Conservation (phyloP, 257 asterid genomes). For the Pogostemon cablin region DNA sequence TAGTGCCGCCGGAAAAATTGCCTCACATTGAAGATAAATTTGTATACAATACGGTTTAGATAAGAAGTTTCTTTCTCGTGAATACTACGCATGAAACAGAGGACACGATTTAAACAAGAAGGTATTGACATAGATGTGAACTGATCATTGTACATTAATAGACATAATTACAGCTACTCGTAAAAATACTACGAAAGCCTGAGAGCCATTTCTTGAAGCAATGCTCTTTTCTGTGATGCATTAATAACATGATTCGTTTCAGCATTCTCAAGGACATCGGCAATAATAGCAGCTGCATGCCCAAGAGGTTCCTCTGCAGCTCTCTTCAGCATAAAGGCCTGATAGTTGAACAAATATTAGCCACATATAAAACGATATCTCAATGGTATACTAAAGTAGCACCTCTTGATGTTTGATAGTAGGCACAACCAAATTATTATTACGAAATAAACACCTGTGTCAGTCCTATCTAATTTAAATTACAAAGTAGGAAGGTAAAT, state of each 20-base stretch:
- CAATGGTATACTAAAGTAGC: background rate
- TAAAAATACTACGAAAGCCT: slow-evolving; percentile 59
- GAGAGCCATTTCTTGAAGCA: slow-evolving; percentile 96
- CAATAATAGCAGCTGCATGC: slow-evolving; percentile 90
- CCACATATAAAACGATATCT: background rate
- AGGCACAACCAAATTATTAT: slow-evolving; percentile 10
- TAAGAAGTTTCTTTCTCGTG: slow-evolving; percentile 13
- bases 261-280: slow-evolving; percentile 92
- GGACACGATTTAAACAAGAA: slow-evolving; percentile 2
- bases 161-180: slow-evolving; percentile 21
- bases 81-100: slow-evolving; percentile 30
- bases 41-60: slow-evolving; percentile 29
- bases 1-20: slow-evolving; percentile 29
- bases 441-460: background rate
- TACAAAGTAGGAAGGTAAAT: background rate
- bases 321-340: slow-evolving; percentile 98
- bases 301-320: slow-evolving; percentile 99
- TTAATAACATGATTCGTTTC: slow-evolving; percentile 77
- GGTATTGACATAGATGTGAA: slow-evolving; percentile 9
- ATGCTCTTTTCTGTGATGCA: slow-evolving; percentile 81
- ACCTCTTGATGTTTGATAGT: slow-evolving; percentile 20
- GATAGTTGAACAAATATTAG: slow-evolving; percentile 4
- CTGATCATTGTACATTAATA: slow-evolving; percentile 26
- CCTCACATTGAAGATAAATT: slow-evolving; percentile 29
- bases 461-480: background rate